Percentiles rank a stretch among this genome's conserved stretches.
These are phyloP conservation scores for Shiraia sp. DNA, from an alignment of 2,329 filamentous ascomycete species.

Conservation along the genomic window DNA sequence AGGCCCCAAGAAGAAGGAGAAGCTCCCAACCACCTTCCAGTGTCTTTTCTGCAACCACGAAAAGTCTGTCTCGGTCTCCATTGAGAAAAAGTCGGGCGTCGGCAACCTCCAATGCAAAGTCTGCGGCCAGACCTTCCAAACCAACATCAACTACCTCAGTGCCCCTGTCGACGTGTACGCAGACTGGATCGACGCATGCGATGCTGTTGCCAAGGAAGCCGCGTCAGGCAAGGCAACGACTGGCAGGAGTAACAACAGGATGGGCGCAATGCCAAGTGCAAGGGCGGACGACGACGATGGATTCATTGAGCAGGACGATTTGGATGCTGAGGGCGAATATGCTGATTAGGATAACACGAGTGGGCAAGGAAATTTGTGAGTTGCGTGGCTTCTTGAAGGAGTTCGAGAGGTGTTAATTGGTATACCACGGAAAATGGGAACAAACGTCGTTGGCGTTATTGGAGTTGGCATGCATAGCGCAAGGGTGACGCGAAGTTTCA, in stretches of 20 bases:
- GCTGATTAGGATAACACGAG: conserved; percentile 20
- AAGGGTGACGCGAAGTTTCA: conserved; percentile 2
- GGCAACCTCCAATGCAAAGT: conserved; percentile 88
- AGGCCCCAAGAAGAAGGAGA: conserved; percentile 77
- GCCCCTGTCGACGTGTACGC: conserved; percentile 94
- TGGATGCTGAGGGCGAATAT: conserved; percentile 45
- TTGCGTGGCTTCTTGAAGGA: background rate
- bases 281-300: conserved; percentile 38
- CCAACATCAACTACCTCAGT: conserved; percentile 88
- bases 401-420: conserved; percentile 1
- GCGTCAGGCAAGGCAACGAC: conserved; percentile 45
- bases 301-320: conserved; percentile 45
- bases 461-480: background rate
- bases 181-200: conserved; percentile 97
- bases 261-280: conserved; percentile 25
- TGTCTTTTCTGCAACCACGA: conserved; percentile 99
- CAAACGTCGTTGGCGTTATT: too few relatives aligned
- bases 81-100: conserved; percentile 90
- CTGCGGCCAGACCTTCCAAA: conserved; percentile 92
- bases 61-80: conserved; percentile 84
- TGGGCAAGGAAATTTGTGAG: background rate
- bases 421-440: conserved; percentile 16
- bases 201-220: conserved; percentile 68
- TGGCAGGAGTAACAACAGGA: conserved; percentile 30
- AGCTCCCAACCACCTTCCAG: conserved; percentile 81